phyloP scores from a whole-genome alignment of 306 rosid genomes.

The Erythrophleum fordii region DNA sequence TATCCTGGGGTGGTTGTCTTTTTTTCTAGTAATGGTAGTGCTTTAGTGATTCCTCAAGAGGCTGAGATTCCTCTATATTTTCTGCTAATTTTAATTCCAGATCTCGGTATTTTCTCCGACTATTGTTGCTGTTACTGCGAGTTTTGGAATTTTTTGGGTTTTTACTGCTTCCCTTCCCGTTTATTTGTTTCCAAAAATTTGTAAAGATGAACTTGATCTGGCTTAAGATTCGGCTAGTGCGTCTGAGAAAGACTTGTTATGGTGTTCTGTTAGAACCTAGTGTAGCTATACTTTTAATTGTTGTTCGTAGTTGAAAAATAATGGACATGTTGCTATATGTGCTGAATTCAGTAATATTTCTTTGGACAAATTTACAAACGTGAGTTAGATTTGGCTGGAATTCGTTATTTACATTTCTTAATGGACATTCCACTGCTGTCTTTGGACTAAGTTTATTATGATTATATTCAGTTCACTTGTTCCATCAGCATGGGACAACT shows the following conservation, averaged over 20 bases:
- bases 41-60: not conserved
- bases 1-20: not conserved
- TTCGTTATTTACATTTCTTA: slow-evolving; percentile 29
- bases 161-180: not conserved
- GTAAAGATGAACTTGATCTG: slow-evolving; percentile 47
- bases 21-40: not conserved
- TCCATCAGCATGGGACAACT: not conserved
- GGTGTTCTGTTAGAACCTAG: not conserved
- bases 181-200: slow-evolving; percentile 4
- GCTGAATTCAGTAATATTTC: slow-evolving; percentile 28
- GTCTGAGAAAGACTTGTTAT: slow-evolving; percentile 13
- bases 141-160: slow-evolving; percentile 1
- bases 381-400: slow-evolving; percentile 41
- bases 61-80: slow-evolving; percentile 31
- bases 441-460: slow-evolving; percentile 13
- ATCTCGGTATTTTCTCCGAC: slow-evolving; percentile 43
- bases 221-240: slow-evolving; percentile 24
- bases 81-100: slow-evolving; percentile 41
- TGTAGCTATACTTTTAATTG: not conserved
- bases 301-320: slow-evolving; percentile 19
- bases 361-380: slow-evolving; percentile 9
- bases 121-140: slow-evolving; percentile 3
- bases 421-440: not conserved
- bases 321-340: slow-evolving; percentile 32
- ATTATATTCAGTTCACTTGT: slow-evolving; percentile 13